These are phyloP conservation scores for Neckera pumila DNA, from an alignment of 225 moss, liverwort and hornwort species.

Conservation along the genomic window DNA sequence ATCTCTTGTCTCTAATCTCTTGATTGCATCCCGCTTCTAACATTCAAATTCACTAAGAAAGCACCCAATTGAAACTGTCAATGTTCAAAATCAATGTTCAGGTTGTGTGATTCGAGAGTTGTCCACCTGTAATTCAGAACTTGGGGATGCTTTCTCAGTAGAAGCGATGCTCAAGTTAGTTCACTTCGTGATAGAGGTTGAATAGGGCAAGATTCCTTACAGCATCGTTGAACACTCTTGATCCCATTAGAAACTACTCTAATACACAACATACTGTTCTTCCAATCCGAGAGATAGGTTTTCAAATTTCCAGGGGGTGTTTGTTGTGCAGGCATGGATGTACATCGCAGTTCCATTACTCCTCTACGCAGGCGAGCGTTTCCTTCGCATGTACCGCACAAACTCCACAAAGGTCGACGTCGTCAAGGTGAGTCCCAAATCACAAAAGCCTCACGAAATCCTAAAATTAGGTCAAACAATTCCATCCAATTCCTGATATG, in stretches of 20 bases:
- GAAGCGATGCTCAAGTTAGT: neutral
- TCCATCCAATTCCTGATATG: neutral
- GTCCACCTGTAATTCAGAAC: neutral
- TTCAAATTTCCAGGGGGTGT: neutral
- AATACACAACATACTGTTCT: too few relatives aligned
- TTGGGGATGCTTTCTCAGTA: neutral
- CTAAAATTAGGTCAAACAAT: neutral
- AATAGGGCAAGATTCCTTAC: neutral
- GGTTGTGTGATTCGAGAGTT: neutral
- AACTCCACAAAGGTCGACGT: conserved; percentile 80
- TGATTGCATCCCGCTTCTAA: neutral
- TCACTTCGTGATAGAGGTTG: neutral
- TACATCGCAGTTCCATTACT: conserved; percentile 64
- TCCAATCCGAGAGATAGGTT: neutral
- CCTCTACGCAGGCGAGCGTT: conserved; percentile 75
- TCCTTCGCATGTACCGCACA: conserved; percentile 70
- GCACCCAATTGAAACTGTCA: neutral
- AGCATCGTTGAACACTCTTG: neutral
- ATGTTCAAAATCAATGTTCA: neutral
- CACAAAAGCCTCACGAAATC: neutral
- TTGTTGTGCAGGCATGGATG: conserved; percentile 74
- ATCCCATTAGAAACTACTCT: neutral
- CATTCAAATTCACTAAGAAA: neutral
- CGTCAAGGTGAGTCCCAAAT: conserved; percentile 50
- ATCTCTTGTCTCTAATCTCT: too few relatives aligned